Base-by-base conservation (phyloP, 495 filamentous ascomycete species). In the Tricharina praecox region DNA sequence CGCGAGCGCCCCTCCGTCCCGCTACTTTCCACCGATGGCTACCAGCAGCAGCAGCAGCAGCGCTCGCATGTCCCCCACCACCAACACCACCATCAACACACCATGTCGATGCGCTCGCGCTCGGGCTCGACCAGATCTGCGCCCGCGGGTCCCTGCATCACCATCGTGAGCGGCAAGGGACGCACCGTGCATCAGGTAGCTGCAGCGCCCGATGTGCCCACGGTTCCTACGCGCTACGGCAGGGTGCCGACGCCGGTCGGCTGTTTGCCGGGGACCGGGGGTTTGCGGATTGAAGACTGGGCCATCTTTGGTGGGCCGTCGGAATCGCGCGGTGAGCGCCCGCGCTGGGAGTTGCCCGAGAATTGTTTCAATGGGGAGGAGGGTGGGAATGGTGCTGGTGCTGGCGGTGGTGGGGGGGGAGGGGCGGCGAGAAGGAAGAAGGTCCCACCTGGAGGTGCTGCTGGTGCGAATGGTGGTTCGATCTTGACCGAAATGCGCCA, bases 211-310 rank as follows among this genome's bases (percentile, higher is more conserved):
- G 10, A 43, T 43, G 40, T 26, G 11, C 21, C 40, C 13, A 43
- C 21, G 3, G 3, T 25, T 7, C 40, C 21, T 13, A 26, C 3
- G 26, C 13, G 40, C 13, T 43, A 43, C 18, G 40, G 40, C 1
- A 43, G 40, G 18, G 23, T 43, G 8, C 40, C 40, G 3, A 43
- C 20, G 3, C 40, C 40, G 13, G 24, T 43, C 26, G 40, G 40
- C 11, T 43, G 40, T 26, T 26, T 43, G 3, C 40, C 40, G 21
- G 40, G 40, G 13, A 43, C 28, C 28, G 28, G 37, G 2, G 37
- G 2, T 15, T 7, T 43, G 2, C 24, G 23, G 18, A n/a, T 43
- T 8, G 40, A 43, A 18, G 40, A 43, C 26, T 43, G 3, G 40
- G 40, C 40, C 13, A 25, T 26, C 2, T 25, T 43, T 25, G 34